These are phyloP conservation scores for Candida golubevii DNA, from an alignment of 805 yeast genomes.

Conservation along the genomic window DNA sequence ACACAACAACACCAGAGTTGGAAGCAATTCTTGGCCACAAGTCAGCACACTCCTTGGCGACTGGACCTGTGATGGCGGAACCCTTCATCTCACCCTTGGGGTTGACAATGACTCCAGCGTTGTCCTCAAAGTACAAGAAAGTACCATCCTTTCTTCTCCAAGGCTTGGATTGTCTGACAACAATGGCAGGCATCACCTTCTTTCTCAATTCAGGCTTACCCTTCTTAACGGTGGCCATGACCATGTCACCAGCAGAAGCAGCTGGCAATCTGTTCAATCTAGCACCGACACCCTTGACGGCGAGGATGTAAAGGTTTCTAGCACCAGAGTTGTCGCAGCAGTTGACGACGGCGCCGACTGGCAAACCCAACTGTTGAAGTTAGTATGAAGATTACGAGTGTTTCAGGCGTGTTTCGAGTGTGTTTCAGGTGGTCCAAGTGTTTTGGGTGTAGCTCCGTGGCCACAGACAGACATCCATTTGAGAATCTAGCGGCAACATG, in stretches of 20 bases:
- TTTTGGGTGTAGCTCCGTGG: too few relatives aligned
- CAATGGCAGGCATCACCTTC: constrained; percentile 99
- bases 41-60: constrained; percentile 99
- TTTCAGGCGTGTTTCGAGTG: background rate
- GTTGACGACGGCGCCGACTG: constrained; percentile 99
- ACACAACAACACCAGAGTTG: constrained; percentile 99
- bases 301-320: constrained; percentile 95
- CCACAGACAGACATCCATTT: too few relatives aligned
- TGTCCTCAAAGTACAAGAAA: constrained; percentile 99
- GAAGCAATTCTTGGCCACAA: constrained; percentile 99
- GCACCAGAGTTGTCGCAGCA: constrained; percentile 99
- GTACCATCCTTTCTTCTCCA: constrained; percentile 99
- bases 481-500: too few relatives aligned
- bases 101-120: constrained; percentile 99
- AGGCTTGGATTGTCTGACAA: constrained; percentile 98
- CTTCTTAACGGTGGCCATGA: constrained; percentile 98
- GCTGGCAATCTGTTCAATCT: constrained; percentile 99
- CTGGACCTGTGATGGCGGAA: constrained; percentile 99
- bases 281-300: constrained; percentile 99
- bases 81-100: constrained; percentile 99
- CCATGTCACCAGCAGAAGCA: constrained; percentile 99
- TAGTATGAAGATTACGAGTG: constrained; percentile 19
- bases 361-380: constrained; percentile 84
- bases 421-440: background rate
- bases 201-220: constrained; percentile 99